Conservation (phyloP, 805 yeast genomes). For the Lachancea sp. region DNA sequence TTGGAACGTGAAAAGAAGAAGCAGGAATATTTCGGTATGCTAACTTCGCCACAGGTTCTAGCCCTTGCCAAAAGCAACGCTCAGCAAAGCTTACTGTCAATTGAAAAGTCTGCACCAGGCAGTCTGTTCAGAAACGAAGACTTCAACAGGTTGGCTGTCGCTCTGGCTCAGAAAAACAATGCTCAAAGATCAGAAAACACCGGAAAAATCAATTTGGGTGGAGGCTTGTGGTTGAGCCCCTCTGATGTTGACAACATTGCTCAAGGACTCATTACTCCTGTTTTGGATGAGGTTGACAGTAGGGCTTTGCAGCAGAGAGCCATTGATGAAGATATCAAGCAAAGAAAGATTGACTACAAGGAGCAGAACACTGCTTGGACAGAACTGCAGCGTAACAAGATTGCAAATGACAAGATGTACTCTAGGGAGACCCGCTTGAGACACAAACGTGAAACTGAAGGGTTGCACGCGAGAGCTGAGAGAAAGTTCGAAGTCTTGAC, state of each 20-base stretch:
- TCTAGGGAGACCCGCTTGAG: slow-evolving; percentile 39
- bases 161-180: slow-evolving; percentile 64
- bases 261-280: slow-evolving; percentile 71
- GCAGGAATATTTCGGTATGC: slow-evolving; percentile 24
- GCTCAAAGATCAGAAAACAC: slow-evolving; percentile 44
- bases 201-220: slow-evolving; percentile 68
- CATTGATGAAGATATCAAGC: slow-evolving; percentile 41
- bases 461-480: slow-evolving; percentile 37
- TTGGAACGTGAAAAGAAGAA: slow-evolving; percentile 36
- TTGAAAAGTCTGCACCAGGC: slow-evolving; percentile 39
- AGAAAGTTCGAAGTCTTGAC: slow-evolving; percentile 29
- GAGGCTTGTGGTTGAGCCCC: slow-evolving; percentile 72
- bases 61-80: slow-evolving; percentile 50
- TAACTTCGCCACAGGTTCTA: slow-evolving; percentile 37
- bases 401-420: slow-evolving; percentile 36
- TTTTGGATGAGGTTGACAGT: slow-evolving; percentile 60
- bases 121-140: slow-evolving; percentile 39
- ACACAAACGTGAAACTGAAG: slow-evolving; percentile 43
- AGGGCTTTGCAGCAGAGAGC: slow-evolving; percentile 67
- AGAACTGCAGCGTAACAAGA: slow-evolving; percentile 34
- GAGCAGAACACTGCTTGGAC: slow-evolving; percentile 38
- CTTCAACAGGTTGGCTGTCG: slow-evolving; percentile 66
- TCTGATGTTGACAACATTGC: slow-evolving; percentile 79
- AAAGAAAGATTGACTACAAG: slow-evolving; percentile 33
- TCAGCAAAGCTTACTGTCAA: slow-evolving; percentile 34